phyloP scores from a whole-genome alignment of 805 yeast genomes.

The Yamadazyma kitorensis region DNA sequence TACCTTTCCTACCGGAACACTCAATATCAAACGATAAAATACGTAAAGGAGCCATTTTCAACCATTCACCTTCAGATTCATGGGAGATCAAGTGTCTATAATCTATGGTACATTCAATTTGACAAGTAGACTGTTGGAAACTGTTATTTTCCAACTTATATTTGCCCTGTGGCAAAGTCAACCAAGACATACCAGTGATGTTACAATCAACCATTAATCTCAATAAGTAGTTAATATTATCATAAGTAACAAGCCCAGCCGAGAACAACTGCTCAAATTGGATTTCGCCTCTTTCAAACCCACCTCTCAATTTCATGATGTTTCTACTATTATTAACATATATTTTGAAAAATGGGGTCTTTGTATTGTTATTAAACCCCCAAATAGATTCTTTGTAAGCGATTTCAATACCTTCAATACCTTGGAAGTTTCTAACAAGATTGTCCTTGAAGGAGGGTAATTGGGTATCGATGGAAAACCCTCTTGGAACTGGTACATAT shows the following conservation, averaged over 20 bases:
- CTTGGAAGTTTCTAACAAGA: slow-evolving; percentile 48
- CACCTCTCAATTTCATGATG: slow-evolving; percentile 67
- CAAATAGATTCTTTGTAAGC: slow-evolving; percentile 80
- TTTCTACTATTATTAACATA: slow-evolving; percentile 62
- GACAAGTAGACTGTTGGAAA: slow-evolving; percentile 68
- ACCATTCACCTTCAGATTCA: slow-evolving; percentile 90
- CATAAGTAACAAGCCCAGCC: slow-evolving; percentile 68
- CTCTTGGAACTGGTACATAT: slow-evolving; percentile 87
- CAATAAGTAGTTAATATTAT: slow-evolving; percentile 81
- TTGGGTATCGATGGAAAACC: slow-evolving; percentile 58
- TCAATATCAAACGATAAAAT: slow-evolving; percentile 95
- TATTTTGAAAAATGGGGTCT: slow-evolving; percentile 77
- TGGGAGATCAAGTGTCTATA: slow-evolving; percentile 72
- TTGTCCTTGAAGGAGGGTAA: slow-evolving; percentile 45
- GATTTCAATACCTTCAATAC: slow-evolving; percentile 66
- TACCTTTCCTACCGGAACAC: slow-evolving; percentile 96
- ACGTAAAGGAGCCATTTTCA: slow-evolving; percentile 89
- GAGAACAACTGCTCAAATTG: slow-evolving; percentile 63
- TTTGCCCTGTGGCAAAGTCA: slow-evolving; percentile 75
- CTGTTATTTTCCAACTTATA: slow-evolving; percentile 48
- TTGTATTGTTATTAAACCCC: slow-evolving; percentile 83
- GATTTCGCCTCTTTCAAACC: slow-evolving; percentile 81
- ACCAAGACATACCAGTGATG: slow-evolving; percentile 97
- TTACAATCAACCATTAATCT: slow-evolving; percentile 91
- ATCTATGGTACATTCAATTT: slow-evolving; percentile 73